Evolutionary conservation across 2,329 filamentous ascomycete genomes (phyloP).

Genomic region (Exophiala viscosa): DNA sequence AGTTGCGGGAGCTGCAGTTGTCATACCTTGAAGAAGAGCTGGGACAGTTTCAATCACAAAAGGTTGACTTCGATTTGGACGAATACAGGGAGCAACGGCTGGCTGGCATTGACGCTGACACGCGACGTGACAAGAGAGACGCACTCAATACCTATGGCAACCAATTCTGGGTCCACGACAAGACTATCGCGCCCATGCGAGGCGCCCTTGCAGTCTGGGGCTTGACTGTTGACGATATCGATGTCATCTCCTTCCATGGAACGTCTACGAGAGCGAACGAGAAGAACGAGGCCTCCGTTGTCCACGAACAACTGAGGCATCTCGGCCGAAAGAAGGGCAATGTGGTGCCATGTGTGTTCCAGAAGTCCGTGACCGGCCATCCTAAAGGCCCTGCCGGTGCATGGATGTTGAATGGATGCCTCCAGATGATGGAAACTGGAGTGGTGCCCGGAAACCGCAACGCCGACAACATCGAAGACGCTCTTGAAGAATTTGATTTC

Average conservation of each 20-base stretch:
- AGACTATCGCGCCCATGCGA: conserved; percentile 35
- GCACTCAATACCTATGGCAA: conserved; percentile 29
- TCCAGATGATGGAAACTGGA: conserved; percentile 36
- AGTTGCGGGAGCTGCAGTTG: too few species aligned
- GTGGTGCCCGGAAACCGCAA: conserved; percentile 38
- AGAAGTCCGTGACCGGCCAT: conserved; percentile 41
- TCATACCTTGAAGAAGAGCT: too few species aligned
- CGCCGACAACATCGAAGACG: conserved; percentile 38
- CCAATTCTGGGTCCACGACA: conserved; percentile 31
- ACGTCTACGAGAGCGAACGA: conserved; percentile 41
- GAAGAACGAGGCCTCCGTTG: conserved; percentile 38
- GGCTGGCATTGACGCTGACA: too few species aligned
- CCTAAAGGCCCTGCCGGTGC: conserved; percentile 38
- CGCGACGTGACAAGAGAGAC: conserved; percentile 1
- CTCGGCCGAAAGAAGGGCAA: conserved; percentile 37
- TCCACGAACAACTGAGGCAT: conserved; percentile 36
- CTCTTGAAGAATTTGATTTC: conserved; percentile 32
- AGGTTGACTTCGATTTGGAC: too few species aligned
- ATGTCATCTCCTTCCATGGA: conserved; percentile 40
- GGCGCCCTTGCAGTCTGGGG: conserved; percentile 37
- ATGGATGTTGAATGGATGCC: conserved; percentile 39
- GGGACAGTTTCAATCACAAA: too few species aligned
- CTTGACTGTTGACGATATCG: conserved; percentile 39
- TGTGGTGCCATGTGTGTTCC: conserved; percentile 33
- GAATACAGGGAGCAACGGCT: too few species aligned